phyloP scores from a whole-genome alignment of 2,329 filamentous ascomycete species.

The Dactylellina cionopaga region DNA sequence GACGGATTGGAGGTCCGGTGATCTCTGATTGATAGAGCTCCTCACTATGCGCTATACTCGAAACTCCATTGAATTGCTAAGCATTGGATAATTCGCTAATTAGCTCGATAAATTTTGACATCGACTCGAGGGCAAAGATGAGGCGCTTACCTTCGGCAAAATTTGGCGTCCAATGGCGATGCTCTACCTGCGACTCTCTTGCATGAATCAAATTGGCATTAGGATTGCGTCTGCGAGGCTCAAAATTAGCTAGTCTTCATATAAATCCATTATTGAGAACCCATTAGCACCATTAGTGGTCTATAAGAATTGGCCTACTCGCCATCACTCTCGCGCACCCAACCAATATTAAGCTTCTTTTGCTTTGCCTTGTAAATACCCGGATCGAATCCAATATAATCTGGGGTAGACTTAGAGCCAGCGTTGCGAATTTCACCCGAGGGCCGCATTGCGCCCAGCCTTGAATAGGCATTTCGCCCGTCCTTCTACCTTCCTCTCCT shows the following conservation, averaged over 20 bases:
- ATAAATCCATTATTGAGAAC: background rate
- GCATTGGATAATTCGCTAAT: slow-evolving; percentile 39
- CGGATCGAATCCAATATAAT: slow-evolving; percentile 22
- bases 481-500: slow-evolving; percentile 46
- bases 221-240: too few species aligned
- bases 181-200: too few species aligned
- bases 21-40: slow-evolving; percentile 23
- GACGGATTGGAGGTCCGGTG: slow-evolving; percentile 7
- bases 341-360: background rate
- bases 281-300: too few species aligned
- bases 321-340: background rate
- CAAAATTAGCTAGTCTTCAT: slow-evolving; percentile 1
- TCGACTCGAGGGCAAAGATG: slow-evolving; percentile 5
- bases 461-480: slow-evolving; percentile 39
- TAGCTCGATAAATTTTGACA: slow-evolving; percentile 11
- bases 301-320: slow-evolving; percentile 6
- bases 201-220: too few species aligned
- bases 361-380: slow-evolving; percentile 10
- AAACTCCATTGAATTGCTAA: slow-evolving; percentile 42
- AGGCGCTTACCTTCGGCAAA: slow-evolving; percentile 50
- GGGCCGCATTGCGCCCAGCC: slow-evolving; percentile 13
- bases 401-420: slow-evolving; percentile 38
- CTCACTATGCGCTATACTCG: slow-evolving; percentile 7
- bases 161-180: too few species aligned
- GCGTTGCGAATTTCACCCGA: slow-evolving; percentile 42